Evolutionary conservation across 1,139 yeast species (phyloP).

Genomic region (Scheffersomyces illinoinensis): DNA sequence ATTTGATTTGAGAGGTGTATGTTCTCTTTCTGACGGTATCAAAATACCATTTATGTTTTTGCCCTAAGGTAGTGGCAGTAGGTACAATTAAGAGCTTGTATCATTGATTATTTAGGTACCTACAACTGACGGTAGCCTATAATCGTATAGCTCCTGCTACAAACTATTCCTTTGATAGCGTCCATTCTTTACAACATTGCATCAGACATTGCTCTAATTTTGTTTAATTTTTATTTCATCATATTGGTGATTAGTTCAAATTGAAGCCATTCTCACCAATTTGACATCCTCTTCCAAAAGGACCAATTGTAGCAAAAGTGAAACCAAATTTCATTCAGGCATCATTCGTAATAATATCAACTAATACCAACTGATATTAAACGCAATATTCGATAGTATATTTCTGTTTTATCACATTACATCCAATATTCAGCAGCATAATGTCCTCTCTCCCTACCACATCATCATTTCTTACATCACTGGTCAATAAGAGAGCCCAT

Average conservation of each 20-base stretch:
- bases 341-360: not conserved
- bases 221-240: not conserved
- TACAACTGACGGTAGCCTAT: not conserved
- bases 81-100: not conserved
- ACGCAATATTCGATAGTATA: not conserved
- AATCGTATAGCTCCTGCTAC: not conserved
- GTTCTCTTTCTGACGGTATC: not conserved
- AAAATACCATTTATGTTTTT: not conserved
- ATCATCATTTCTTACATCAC: slow-evolving; percentile 10
- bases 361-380: not conserved
- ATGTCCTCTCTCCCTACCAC: slow-evolving; percentile 15
- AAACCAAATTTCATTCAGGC: not conserved
- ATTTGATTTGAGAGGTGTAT: not conserved
- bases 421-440: not conserved
- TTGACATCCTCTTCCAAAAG: not conserved
- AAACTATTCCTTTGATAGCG: not conserved
- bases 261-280: not conserved
- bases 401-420: not conserved
- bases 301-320: not conserved
- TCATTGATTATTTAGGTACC: not conserved
- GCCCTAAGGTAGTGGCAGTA: not conserved
- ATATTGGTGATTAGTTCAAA: not conserved
- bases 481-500: slow-evolving; percentile 45
- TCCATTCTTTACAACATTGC: not conserved
- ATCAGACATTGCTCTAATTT: not conserved